These are phyloP conservation scores for Diplosphaera chodatii DNA, from an alignment of 139 green algal genomes.

Conservation along the genomic window DNA sequence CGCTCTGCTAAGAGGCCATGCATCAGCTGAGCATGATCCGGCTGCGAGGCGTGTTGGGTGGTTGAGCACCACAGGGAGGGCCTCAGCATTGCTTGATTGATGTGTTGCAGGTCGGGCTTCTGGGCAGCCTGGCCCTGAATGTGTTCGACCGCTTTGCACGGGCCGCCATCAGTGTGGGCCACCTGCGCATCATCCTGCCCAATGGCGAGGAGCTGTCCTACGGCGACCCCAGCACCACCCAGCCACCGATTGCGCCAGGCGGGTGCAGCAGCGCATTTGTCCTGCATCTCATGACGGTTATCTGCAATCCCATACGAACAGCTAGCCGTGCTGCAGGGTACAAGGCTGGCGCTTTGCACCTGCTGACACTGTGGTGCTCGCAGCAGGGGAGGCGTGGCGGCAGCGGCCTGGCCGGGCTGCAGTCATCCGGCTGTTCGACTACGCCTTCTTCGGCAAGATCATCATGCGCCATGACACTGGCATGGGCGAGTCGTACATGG, in stretches of 20 bases:
- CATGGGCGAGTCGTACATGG: constrained; percentile 91
- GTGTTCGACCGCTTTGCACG: constrained; percentile 57
- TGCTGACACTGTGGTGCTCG: no score
- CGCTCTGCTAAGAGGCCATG: not conserved
- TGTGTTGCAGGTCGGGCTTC: not conserved
- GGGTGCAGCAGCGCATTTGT: not conserved
- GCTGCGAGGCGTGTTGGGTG: no score
- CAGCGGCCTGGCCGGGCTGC: constrained; percentile 34
- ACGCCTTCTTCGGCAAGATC: constrained; percentile 72
- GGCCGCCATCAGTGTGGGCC: constrained; percentile 43
- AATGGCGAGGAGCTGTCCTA: constrained; percentile 70
- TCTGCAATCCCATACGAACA: no score
- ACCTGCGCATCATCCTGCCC: constrained; percentile 77
- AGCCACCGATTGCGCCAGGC: constrained; percentile 4
- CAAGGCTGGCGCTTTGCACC: no score
- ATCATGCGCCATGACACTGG: constrained; percentile 76
- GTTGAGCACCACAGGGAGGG: no score
- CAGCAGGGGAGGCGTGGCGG: constrained; percentile 53
- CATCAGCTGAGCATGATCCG: no score
- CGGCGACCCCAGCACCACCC: constrained; percentile 19
- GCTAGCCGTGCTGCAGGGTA: no score
- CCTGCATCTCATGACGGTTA: no score
- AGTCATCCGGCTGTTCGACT: constrained; percentile 63
- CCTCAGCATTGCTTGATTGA: no score
- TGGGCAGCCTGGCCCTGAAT: constrained; percentile 21